Evolutionary conservation across 345 rosid genomes (phyloP).

Genomic region (Jatropha curcas): DNA sequence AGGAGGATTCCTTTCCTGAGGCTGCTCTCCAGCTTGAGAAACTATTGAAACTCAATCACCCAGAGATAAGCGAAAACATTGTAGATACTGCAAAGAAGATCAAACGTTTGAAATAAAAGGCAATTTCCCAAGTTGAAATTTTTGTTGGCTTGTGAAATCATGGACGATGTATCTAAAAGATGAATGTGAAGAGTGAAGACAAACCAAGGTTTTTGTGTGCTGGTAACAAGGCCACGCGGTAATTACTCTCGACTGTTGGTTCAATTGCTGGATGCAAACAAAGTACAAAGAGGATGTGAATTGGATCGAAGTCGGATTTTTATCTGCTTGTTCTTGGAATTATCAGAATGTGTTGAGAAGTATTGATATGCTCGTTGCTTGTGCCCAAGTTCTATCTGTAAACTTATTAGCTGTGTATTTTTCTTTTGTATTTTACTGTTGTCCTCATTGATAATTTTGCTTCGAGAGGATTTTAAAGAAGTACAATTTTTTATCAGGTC

Average conservation of each 20-base stretch:
- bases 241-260: not conserved
- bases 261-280: not conserved
- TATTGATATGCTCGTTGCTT: not conserved
- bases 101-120: slow-evolving; percentile 45
- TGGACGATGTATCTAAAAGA: not conserved
- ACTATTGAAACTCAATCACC: slow-evolving; percentile 51
- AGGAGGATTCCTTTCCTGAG: slow-evolving; percentile 45
- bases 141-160: not conserved
- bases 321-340: not conserved
- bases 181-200: not conserved
- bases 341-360: not conserved
- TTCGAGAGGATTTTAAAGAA: not conserved
- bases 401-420: not conserved
- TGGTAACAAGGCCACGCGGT: not conserved
- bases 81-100: slow-evolving; percentile 62
- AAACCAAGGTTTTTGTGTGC: not conserved
- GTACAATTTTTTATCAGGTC: not conserved
- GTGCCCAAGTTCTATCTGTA: not conserved
- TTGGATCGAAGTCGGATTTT: not conserved
- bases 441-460: not conserved
- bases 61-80: slow-evolving; percentile 57
- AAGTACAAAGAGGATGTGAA: not conserved
- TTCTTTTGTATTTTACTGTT: not conserved
- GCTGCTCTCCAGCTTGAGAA: slow-evolving; percentile 50
- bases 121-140: not conserved